Percentiles rank a stretch among this genome's conserved stretches.
Conservation (phyloP, 2,329 filamentous ascomycete genomes). For the Phyllosticta citriasiana region DNA sequence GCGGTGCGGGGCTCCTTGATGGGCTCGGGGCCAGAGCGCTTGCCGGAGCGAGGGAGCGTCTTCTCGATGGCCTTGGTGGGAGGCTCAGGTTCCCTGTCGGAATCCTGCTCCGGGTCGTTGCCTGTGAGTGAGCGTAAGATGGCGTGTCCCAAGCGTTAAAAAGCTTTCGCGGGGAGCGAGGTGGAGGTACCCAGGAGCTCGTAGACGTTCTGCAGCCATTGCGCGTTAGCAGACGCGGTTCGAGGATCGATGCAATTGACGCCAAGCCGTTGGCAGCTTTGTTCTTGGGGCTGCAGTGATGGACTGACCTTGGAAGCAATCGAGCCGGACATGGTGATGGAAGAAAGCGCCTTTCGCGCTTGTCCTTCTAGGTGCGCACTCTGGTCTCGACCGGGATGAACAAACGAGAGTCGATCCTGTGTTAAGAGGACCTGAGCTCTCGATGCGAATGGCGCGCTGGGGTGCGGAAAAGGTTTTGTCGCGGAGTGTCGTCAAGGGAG, state of each 20-base stretch:
- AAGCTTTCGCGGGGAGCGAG: constrained; percentile 13
- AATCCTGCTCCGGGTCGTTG: constrained; percentile 60
- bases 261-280: background rate
- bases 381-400: constrained; percentile 20
- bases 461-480: constrained; percentile 1
- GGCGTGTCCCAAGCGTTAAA: background rate
- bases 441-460: constrained; percentile 6
- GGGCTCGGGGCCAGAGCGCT: constrained; percentile 71
- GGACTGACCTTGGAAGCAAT: constrained; percentile 35
- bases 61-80: constrained; percentile 88
- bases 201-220: constrained; percentile 69
- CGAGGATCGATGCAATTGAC: constrained; percentile 6
- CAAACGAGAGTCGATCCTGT: constrained; percentile 30
- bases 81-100: constrained; percentile 64
- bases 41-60: constrained; percentile 62
- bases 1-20: constrained; percentile 27
- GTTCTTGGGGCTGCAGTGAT: background rate
- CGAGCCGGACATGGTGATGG: constrained; percentile 24
- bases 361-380: constrained; percentile 33
- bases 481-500: constrained; percentile 4
- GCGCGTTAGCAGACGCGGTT: background rate
- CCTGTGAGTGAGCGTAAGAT: constrained; percentile 36
- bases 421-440: constrained; percentile 29
- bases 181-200: constrained; percentile 80
- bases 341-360: constrained; percentile 35